Evolutionary conservation across 176 grass and related monocot species (phyloP).

Genomic region (Hyparrhenia diplandra): DNA sequence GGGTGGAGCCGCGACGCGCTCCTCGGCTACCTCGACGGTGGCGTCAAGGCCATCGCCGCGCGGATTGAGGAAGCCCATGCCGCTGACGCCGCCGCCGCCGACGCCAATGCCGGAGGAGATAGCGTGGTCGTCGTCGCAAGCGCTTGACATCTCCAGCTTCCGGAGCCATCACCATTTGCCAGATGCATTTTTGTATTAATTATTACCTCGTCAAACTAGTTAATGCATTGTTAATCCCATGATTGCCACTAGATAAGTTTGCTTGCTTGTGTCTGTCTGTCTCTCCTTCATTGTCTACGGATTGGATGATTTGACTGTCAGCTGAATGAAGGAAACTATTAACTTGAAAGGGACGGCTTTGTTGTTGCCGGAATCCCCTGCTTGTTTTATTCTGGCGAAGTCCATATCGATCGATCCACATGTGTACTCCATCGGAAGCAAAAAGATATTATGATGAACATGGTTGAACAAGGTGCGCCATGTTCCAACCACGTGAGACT

Average conservation of each 20-base stretch:
- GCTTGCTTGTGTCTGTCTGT: neutral
- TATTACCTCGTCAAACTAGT: neutral
- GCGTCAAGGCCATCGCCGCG: slow-evolving; percentile 43
- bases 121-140: neutral
- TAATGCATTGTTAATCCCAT: neutral
- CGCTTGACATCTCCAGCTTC: neutral
- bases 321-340: neutral
- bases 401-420: neutral
- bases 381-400: neutral
- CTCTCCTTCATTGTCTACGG: neutral
- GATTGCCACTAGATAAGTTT: neutral
- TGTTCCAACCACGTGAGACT: too few species aligned
- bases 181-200: neutral
- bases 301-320: neutral
- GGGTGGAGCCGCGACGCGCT: slow-evolving; percentile 54
- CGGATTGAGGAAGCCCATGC: slow-evolving; percentile 41
- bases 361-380: neutral
- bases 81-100: neutral
- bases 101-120: neutral
- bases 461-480: neutral
- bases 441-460: neutral
- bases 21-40: slow-evolving; percentile 37
- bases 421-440: neutral
- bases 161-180: neutral
- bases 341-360: neutral